Percentiles rank a stretch among this genome's conserved stretches.
These are phyloP conservation scores for Nevesoporus exiguus DNA, from an alignment of 768 basidiomycete genomes.

Conservation along the genomic window DNA sequence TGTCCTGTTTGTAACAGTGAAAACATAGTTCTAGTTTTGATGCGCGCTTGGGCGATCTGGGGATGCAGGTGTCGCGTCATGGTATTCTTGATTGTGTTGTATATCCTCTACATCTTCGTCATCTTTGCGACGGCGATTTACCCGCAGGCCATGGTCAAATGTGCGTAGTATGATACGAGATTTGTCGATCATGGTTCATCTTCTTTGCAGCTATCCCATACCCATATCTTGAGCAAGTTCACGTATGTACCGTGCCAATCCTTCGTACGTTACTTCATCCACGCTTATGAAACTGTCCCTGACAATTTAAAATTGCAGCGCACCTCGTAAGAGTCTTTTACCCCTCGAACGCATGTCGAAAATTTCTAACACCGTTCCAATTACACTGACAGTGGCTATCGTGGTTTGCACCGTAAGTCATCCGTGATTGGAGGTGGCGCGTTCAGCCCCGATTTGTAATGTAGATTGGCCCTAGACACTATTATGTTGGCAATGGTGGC, in stretches of 20 bases:
- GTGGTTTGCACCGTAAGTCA: background rate
- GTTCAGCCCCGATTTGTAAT: background rate
- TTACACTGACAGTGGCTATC: background rate
- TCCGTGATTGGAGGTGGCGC: background rate
- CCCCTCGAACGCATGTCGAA: background rate
- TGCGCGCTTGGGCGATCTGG: constrained; percentile 26
- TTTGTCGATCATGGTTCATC: too few species aligned
- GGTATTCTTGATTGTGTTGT: background rate
- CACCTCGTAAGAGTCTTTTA: background rate
- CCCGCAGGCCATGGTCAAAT: too few species aligned
- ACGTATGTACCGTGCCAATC: too few species aligned
- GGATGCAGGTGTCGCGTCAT: constrained; percentile 4
- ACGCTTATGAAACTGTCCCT: too few species aligned
- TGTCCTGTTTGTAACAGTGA: background rate
- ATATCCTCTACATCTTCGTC: too few species aligned
- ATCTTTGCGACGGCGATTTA: too few species aligned
- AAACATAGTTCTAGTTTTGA: constrained; percentile 21
- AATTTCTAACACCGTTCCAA: background rate
- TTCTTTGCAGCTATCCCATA: too few species aligned
- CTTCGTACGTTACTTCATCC: too few species aligned
- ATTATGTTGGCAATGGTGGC: background rate
- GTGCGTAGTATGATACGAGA: too few species aligned
- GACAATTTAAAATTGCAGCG: background rate
- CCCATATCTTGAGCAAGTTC: too few species aligned
- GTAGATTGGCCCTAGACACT: background rate